These are phyloP conservation scores for Pterocarpus macrocarpus DNA, from an alignment of 306 rosid species.

Conservation along the genomic window DNA sequence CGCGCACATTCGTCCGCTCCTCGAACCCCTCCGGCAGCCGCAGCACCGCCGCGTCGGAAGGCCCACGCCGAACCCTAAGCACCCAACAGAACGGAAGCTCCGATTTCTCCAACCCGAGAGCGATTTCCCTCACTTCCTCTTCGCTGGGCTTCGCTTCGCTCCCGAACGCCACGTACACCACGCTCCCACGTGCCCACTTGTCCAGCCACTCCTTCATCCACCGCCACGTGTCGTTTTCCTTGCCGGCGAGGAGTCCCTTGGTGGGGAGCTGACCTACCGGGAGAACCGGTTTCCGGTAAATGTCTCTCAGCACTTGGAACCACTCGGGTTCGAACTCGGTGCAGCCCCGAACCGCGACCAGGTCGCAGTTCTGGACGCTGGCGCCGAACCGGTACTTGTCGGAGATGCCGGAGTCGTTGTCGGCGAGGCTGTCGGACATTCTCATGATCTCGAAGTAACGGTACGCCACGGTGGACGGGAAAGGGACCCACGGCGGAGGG, in stretches of 20 bases:
- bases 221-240: neutral
- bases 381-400: neutral
- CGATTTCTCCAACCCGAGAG: constrained; percentile 58
- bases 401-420: neutral
- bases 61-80: constrained; percentile 38
- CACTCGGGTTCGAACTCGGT: constrained; percentile 45
- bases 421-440: neutral
- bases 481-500: constrained; percentile 51
- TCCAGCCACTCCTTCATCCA: constrained; percentile 54
- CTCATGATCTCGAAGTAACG: constrained; percentile 47
- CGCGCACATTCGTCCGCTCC: constrained; percentile 47
- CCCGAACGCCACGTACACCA: constrained; percentile 67
- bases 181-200: constrained; percentile 37
- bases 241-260: neutral
- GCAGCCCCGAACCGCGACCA: constrained; percentile 35
- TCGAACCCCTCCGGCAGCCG: constrained; percentile 62
- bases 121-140: constrained; percentile 53
- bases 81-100: constrained; percentile 56
- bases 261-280: constrained; percentile 44
- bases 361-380: neutral
- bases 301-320: constrained; percentile 39
- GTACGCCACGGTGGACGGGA: constrained; percentile 38
- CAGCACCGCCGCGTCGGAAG: neutral
- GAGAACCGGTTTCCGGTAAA: constrained; percentile 36
- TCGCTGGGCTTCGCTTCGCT: constrained; percentile 58